A percentile compares a stretch with the other conserved stretches of the same genome.
phyloP scores from a whole-genome alignment of 2,329 filamentous ascomycete species.

The Bipolaris victoriae region DNA sequence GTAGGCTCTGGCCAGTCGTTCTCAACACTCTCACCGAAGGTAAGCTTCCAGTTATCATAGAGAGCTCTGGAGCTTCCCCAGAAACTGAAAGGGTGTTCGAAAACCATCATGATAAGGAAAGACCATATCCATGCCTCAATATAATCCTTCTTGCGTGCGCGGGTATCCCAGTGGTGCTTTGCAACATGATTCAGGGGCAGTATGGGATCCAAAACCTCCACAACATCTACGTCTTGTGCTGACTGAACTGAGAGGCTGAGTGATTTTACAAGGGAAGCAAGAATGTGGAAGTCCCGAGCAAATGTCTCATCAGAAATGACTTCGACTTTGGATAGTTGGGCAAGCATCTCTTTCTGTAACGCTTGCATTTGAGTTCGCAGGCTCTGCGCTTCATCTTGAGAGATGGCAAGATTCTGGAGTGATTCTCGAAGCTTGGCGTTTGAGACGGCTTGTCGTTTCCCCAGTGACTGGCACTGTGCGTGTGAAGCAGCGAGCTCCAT shows the following conservation, averaged over 20 bases:
- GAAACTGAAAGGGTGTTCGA: not conserved
- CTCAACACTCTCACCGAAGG: not conserved
- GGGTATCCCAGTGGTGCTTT: conserved; percentile 12
- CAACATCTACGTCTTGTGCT: not conserved
- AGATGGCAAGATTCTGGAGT: not conserved
- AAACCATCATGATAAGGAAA: conserved; percentile 9
- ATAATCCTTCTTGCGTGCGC: conserved; percentile 15
- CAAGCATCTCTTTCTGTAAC: not conserved
- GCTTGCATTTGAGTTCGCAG: not conserved
- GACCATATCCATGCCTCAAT: conserved; percentile 28
- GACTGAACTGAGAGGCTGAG: conserved; percentile 3
- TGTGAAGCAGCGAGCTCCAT: not conserved
- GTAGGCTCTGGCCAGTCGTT: not conserved
- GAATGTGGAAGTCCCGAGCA: not conserved
- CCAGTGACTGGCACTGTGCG: not conserved
- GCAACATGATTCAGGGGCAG: not conserved
- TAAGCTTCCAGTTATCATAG: not conserved
- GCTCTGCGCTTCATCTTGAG: not conserved
- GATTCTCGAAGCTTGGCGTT: not conserved
- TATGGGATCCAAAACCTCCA: not conserved
- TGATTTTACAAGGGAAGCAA: not conserved
- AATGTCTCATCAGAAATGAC: not conserved
- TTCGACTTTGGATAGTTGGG: not conserved
- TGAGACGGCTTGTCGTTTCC: not conserved
- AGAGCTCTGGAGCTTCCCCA: not conserved